Evolutionary conservation across 805 yeast species (phyloP), one percentile per base, ranked within the genome.

Genomic region (Brettanomyces naardenensis): DNA sequence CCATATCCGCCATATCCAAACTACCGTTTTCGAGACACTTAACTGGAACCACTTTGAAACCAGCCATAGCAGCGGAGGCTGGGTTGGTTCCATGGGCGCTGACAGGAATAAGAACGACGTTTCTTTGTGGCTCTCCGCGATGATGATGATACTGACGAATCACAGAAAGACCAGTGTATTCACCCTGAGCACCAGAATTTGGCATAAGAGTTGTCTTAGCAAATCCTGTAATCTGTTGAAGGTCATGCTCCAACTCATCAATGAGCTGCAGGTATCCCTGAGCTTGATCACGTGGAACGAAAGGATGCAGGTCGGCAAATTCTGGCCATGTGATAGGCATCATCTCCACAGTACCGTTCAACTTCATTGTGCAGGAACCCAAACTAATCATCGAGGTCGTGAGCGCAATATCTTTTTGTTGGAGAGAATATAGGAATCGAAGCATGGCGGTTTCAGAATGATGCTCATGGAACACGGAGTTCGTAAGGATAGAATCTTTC

Each of bases 41-140:
- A 33, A 92, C 87, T 4, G 97, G 80, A 17, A 92, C 86, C 33
- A 92, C 97, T 61, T 85, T 87, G 62, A 92, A 65, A 27, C 96
- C 97, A 49, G 94, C 80, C 95, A 92, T 92, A 15, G 95, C 86
- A 15, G 98, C 97, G 32, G 96, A 86, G 0, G 98, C 98, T 19
- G 98, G 98, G 57, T 92, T 92, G 14, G 98, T 92, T 42, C 98
- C 98, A 56, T 92, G 98, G 2, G 98, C 98, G 52, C 92, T 80
- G 4, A 90, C 95, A 4, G 98, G 98, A 51, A 92, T 92, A 56
- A 92, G 70, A 62, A 97, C 92, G 38, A 92, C 71, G 58, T 88
- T 78, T 56, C 98, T 75, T 42, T 78, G 65, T 14, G 70, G 61
- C 54, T 88, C 80, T 30, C 92, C 95, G 32, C 66, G 69, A 17